Conservation (phyloP, 495 filamentous ascomycete genomes). For the Aspergillus mulundensis region DNA sequence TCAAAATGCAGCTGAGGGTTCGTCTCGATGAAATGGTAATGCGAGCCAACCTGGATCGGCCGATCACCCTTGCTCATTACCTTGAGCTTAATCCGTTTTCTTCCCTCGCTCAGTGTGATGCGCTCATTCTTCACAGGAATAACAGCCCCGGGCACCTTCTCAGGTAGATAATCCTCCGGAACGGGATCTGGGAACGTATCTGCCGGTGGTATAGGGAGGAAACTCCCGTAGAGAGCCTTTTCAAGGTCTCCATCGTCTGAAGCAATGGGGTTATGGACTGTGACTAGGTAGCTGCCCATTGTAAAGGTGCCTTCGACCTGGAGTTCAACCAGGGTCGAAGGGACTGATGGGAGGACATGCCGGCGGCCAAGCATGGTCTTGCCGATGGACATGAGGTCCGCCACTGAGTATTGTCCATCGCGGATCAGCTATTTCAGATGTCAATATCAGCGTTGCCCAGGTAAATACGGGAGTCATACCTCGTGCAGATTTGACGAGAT, state of each 20-base stretch:
- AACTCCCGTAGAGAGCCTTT: conserved; percentile 86
- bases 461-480: conserved; percentile 34
- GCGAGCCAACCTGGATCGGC: conserved; percentile 89
- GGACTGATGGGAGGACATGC: conserved; percentile 84
- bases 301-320: conserved; percentile 94
- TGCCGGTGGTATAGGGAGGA: conserved; percentile 73
- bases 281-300: conserved; percentile 89
- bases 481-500: conserved; percentile 91
- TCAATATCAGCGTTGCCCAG: not conserved
- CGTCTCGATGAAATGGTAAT: conserved; percentile 95
- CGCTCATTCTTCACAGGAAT: conserved; percentile 61
- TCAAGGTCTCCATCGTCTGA: conserved; percentile 84
- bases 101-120: conserved; percentile 68
- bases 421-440: conserved; percentile 66
- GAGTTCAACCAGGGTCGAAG: conserved; percentile 70
- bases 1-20: conserved; percentile 92
- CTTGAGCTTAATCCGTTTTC: conserved; percentile 66
- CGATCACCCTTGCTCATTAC: conserved; percentile 87
- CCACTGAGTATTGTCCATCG: conserved; percentile 89
- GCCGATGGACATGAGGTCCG: conserved; percentile 89
- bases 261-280: conserved; percentile 85
- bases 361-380: conserved; percentile 90
- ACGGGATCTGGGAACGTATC: conserved; percentile 62
- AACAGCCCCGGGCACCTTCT: conserved; percentile 75
- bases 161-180: conserved; percentile 56